A percentile compares a stretch with the other conserved stretches of the same genome.
Evolutionary conservation across 371 early-diverging fungal genomes (phyloP).

Genomic region (Rhizopus arrhizus): DNA sequence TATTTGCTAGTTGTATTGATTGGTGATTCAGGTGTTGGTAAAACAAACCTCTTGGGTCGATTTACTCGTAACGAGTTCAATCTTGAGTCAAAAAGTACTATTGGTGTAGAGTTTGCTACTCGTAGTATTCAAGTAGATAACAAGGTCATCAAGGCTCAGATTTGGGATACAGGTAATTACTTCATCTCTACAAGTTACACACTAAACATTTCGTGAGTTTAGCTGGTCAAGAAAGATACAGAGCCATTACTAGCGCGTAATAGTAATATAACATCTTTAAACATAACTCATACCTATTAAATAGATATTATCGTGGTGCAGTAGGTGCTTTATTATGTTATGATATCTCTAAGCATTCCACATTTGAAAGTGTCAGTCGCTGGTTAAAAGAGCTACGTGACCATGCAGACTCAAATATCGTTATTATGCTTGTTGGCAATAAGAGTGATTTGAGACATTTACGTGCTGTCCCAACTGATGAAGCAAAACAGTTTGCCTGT

Average conservation of each 20-base stretch:
- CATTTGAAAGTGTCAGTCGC: conserved; percentile 92
- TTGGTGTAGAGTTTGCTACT: conserved; percentile 99
- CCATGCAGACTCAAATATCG: conserved; percentile 94
- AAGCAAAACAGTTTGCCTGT: conserved; percentile 84
- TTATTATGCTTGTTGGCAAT: conserved; percentile 98
- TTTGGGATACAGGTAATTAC: conserved; percentile 88
- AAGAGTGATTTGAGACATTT: conserved; percentile 95
- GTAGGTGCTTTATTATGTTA: conserved; percentile 99
- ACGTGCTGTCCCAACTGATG: conserved; percentile 88
- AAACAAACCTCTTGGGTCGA: conserved; percentile 97
- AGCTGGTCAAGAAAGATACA: conserved; percentile 91
- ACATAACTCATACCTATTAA: background rate
- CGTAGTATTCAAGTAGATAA: conserved; percentile 95
- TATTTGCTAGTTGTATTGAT: conserved; percentile 90
- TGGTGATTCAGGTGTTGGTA: conserved; percentile 99
- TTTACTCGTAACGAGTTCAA: conserved; percentile 98
- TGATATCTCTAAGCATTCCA: conserved; percentile 95
- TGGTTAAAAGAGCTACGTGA: conserved; percentile 98
- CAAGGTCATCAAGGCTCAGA: conserved; percentile 99
- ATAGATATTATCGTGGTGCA: conserved; percentile 98
- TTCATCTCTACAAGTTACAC: background rate
- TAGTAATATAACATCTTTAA: background rate
- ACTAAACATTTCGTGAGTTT: conserved; percentile 1
- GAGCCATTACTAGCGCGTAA: conserved; percentile 88
- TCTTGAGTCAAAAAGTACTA: conserved; percentile 97